Base-by-base conservation (phyloP, 2,329 filamentous ascomycete species). In the Ceratocystis cubensis region DNA sequence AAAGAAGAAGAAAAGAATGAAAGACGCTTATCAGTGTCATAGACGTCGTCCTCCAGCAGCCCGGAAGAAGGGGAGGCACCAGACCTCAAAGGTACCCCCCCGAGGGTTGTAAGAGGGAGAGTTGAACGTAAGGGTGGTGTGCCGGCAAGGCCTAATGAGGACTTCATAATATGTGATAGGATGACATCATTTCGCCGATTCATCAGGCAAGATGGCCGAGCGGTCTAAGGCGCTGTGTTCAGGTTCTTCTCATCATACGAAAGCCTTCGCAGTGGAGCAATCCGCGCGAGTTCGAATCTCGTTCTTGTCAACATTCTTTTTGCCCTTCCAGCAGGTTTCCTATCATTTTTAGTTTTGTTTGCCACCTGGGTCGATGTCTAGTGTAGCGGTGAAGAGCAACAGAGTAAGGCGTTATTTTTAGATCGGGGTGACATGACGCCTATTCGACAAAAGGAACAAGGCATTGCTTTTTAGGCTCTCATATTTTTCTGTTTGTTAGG, bases 221-320 rank as follows among this genome's bases (percentile, higher is more conserved):
- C 53, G 64, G 64, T 66, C 64, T 62, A 66, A 46, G 64, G 64
- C 64, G 44, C 57, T 65, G 53, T 65, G 64, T 59, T 61, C 53
- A 45, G 64, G 64, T 65, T 65, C 45, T 45, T 50, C 4, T 0
- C 44, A 5, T 37, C 17, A 4, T 37, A 13, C 33, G 30, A 45
- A 37, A 57, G 22, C 30, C 61, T 65, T 59, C 30, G 61, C 50
- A 67, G 62, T 59, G 62, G 46, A 64, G 61, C 44, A 61, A 65
- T 65, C 66, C 53, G 28, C 62, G 63, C 66, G 62, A 48, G 53
- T 63, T 67, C 57, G 63, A 63, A 63, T 67, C 56, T 46, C 44
- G 62, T 65, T 15, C 61, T 63, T 66, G 61, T 66, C 61, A 66
- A 59, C 17, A 46, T 28, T 22, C 13, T 46, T 45, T 57, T 65